Evolutionary conservation across 2,329 filamentous ascomycete species (phyloP), one percentile per base, ranked within the genome.

Genomic region (Alternaria sp.): DNA sequence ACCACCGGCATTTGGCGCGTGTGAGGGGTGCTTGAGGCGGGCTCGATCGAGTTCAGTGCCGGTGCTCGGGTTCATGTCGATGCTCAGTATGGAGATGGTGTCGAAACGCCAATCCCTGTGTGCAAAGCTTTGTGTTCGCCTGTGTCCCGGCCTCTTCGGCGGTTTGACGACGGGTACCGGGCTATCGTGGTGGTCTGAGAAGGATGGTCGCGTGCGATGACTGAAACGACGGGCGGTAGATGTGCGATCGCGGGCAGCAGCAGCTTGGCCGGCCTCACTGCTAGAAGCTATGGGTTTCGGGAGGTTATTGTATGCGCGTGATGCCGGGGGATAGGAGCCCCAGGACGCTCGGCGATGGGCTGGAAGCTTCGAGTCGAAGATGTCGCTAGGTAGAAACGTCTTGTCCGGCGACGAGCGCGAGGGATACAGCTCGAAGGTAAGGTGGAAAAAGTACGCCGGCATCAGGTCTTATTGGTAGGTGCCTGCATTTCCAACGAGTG

Each of bases 71-170:
- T 84, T 83, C 85, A 94, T 90, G 79, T 97, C 91, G 78, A 97
- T 89, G 74, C 92, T 92, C 78, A 95, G 89, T 45, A 97, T 88
- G 57, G 86, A 87, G 56, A 98, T 86, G n/a, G 84, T 85, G 47
- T 91, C 92, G 77, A 96, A 93, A 57, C 96, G 86, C 90, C 92
- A 95, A 79, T 98, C 95, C 84, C 69, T 72, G 11, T 74, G 72
- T 3, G 75, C 77, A 57, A 77, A 74, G 62, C 74, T 76, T 55
- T 74, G 73, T 19, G 75, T 69, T 10, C 71, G 63, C 26, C 57
- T 65, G 43, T 71, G 66, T 10, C 56, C 65, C 9, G 70, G 68
- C 46, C 71, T 60, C 7, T 68, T 65, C 76, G 83, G 56, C 77
- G 85, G 68, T 60, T 77, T 75, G 51, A 72, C 63, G 77, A 64